phyloP scores from a whole-genome alignment of 345 rosid genomes.

The Cardamine resedifolia region DNA sequence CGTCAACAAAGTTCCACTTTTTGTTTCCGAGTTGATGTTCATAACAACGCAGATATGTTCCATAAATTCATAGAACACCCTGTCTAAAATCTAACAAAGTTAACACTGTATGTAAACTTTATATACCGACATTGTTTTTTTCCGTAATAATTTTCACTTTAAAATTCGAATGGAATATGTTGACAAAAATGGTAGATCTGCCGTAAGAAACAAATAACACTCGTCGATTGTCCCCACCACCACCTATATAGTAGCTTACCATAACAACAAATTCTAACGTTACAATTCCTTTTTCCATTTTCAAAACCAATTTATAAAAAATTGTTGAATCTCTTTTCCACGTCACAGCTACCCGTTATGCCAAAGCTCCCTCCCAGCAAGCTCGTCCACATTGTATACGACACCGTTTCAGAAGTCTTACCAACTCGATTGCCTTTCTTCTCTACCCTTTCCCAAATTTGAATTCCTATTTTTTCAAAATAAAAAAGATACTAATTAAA shows the following conservation, averaged over 20 bases:
- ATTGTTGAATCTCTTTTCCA: constrained; percentile 19
- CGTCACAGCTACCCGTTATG: constrained; percentile 31
- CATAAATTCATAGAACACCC: too few species aligned
- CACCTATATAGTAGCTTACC: constrained; percentile 27
- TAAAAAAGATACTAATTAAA: constrained; percentile 11
- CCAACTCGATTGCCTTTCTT: constrained; percentile 19
- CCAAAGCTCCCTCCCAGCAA: constrained; percentile 5
- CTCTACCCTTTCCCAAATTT: constrained; percentile 27
- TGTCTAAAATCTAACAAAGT: too few species aligned
- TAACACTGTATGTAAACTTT: too few species aligned
- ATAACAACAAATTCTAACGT: constrained; percentile 25
- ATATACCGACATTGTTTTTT: neutral
- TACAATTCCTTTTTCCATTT: constrained; percentile 14
- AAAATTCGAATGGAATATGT: constrained; percentile 19
- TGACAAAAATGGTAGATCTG: constrained; percentile 20
- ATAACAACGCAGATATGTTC: too few species aligned
- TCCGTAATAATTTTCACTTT: neutral
- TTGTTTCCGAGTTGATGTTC: neutral
- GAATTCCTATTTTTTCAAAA: constrained; percentile 30
- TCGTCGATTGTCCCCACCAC: constrained; percentile 29
- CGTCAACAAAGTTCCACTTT: neutral
- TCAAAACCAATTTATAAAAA: constrained; percentile 1
- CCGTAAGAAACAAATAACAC: constrained; percentile 19
- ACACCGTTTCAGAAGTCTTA: constrained; percentile 3
- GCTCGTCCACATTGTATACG: neutral